These are phyloP conservation scores for Phytophthora aleatoria DNA, from an alignment of 352 stramenopile genomes.

Conservation along the genomic window DNA sequence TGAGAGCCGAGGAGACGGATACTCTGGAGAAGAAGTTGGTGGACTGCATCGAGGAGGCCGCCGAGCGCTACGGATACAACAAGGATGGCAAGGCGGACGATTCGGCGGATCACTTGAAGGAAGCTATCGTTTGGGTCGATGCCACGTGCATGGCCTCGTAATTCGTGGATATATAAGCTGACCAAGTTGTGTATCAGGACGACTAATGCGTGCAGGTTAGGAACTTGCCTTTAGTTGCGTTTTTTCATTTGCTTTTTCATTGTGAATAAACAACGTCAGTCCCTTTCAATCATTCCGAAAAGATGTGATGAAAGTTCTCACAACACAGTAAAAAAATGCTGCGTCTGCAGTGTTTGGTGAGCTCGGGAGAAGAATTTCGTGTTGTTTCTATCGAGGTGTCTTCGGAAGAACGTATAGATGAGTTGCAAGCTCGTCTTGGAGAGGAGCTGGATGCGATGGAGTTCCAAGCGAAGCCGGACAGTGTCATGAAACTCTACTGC, in stretches of 20 bases:
- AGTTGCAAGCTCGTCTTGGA: constrained; percentile 16
- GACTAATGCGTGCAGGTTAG: neutral
- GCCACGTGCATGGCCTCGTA: constrained; percentile 31
- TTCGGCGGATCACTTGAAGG: constrained; percentile 24
- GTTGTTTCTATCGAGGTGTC: constrained; percentile 15
- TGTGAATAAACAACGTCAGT: constrained; percentile 16
- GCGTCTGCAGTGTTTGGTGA: constrained; percentile 30
- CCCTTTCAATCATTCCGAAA: constrained; percentile 23
- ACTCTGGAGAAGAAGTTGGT: constrained; percentile 33
- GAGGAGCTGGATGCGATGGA: constrained; percentile 1
- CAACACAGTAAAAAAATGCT: constrained; percentile 19
- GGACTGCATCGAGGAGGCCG: constrained; percentile 37
- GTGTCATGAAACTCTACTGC: constrained; percentile 24
- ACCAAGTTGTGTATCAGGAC: neutral
- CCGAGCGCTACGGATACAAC: constrained; percentile 28
- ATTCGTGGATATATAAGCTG: neutral
- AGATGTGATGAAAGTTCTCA: neutral
- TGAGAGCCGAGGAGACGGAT: constrained; percentile 24
- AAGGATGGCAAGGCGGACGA: constrained; percentile 7
- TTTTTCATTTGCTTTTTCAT: constrained; percentile 16
- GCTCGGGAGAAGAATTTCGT: neutral
- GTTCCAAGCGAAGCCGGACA: constrained; percentile 4
- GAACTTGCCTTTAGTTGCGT: constrained; percentile 11
- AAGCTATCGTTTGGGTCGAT: constrained; percentile 37
- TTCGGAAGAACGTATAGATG: constrained; percentile 18